phyloP scores from a whole-genome alignment of 768 basidiomycete species.

The Scleroderma citrinum region DNA sequence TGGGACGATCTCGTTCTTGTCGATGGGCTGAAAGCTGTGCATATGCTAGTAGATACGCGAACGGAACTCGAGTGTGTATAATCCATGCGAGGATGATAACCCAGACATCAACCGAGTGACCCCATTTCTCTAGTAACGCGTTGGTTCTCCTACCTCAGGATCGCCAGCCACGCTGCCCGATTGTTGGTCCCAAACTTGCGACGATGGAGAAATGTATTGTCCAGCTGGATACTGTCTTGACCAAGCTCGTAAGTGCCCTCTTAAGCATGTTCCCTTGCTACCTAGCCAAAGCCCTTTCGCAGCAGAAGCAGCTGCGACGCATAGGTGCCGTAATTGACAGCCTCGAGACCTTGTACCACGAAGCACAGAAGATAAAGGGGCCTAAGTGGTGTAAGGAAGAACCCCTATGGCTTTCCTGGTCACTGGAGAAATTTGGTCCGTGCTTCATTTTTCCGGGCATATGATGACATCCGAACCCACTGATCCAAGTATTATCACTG shows the following conservation, averaged over 20 bases:
- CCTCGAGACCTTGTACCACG: conserved; percentile 57
- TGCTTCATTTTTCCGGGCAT: not conserved
- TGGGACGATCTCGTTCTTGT: conserved; percentile 82
- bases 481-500: conserved; percentile 25
- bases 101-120: not conserved
- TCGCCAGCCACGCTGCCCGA: conserved; percentile 47
- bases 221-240: conserved; percentile 51
- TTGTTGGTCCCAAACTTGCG: conserved; percentile 61
- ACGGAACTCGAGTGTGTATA: conserved; percentile 78
- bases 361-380: conserved; percentile 68
- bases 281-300: not conserved
- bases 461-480: no score
- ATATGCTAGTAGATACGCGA: conserved; percentile 64
- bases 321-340: conserved; percentile 60
- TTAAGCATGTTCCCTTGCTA: not conserved
- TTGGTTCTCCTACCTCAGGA: conserved; percentile 48
- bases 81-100: no score
- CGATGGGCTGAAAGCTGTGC: conserved; percentile 75
- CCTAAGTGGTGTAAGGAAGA: conserved; percentile 66
- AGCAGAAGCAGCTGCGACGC: conserved; percentile 69
- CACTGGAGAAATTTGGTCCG: conserved; percentile 72
- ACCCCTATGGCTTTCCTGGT: conserved; percentile 79
- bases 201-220: conserved; percentile 61
- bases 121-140: conserved; percentile 45
- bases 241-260: conserved; percentile 54